Percentiles rank a stretch among this genome's conserved stretches.
Evolutionary conservation across 2,329 filamentous ascomycete genomes (phyloP).

Genomic region (Didymella glomerata): DNA sequence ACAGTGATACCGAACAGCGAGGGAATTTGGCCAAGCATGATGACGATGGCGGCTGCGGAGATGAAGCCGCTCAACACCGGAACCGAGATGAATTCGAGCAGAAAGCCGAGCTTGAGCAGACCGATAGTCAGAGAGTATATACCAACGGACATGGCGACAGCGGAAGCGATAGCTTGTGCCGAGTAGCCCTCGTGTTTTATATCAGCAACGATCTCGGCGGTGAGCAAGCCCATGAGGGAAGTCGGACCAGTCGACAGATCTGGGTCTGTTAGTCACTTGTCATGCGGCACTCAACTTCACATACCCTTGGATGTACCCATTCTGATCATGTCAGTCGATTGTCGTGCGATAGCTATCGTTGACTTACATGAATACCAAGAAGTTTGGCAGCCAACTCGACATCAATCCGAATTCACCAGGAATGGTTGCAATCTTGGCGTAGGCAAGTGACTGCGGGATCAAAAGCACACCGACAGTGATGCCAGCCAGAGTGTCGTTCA

Average conservation of each 20-base stretch:
- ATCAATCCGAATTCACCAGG: conserved; percentile 86
- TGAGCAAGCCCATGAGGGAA: conserved; percentile 70
- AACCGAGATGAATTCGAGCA: conserved; percentile 71
- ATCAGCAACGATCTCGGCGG: conserved; percentile 66
- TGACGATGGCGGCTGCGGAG: conserved; percentile 71
- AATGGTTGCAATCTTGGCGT: conserved; percentile 91
- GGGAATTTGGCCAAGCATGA: conserved; percentile 70
- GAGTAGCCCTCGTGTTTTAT: conserved; percentile 61
- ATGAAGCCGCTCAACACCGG: conserved; percentile 72
- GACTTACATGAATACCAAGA: conserved; percentile 88
- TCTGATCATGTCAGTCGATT: not conserved
- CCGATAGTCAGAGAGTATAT: conserved; percentile 67
- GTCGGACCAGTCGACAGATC: conserved; percentile 75
- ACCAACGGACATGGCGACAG: conserved; percentile 70
- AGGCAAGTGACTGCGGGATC: conserved; percentile 94
- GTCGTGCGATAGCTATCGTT: not conserved
- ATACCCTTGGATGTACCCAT: conserved; percentile 72
- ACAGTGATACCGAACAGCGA: conserved; percentile 66
- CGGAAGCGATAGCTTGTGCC: conserved; percentile 66
- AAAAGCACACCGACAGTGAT: conserved; percentile 79
- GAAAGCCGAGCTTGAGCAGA: conserved; percentile 69
- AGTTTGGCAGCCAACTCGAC: conserved; percentile 92
- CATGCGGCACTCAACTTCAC: not conserved
- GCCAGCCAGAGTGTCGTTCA: conserved; percentile 69
- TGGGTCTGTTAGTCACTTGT: conserved; percentile 47